Conservation (phyloP, 805 yeast species). For the Saccharomycopsis fibuligera region DNA sequence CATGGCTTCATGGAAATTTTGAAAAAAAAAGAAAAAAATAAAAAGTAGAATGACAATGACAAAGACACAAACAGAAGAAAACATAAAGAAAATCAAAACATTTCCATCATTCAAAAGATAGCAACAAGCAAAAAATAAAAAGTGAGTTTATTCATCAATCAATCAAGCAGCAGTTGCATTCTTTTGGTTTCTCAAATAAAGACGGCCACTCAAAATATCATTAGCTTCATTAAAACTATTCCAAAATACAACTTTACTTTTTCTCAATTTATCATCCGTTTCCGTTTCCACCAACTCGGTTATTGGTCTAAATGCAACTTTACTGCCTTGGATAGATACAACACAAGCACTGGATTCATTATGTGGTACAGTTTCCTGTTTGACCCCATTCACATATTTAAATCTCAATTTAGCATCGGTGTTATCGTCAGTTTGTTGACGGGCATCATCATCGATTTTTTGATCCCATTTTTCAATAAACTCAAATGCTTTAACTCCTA, state of each 20-base stretch:
- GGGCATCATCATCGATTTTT: slow-evolving; percentile 27
- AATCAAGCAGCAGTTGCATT: too few species aligned
- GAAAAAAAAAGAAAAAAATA: too few species aligned
- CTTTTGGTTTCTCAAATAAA: slow-evolving; percentile 37
- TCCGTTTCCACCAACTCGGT: slow-evolving; percentile 51
- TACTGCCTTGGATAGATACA: slow-evolving; percentile 65
- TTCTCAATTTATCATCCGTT: slow-evolving; percentile 56
- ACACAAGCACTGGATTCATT: slow-evolving; percentile 46
- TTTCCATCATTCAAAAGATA: too few species aligned
- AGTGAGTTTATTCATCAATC: too few species aligned
- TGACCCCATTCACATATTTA: slow-evolving; percentile 43
- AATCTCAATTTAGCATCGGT: slow-evolving; percentile 46
- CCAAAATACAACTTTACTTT: slow-evolving; percentile 70
- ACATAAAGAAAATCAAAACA: too few species aligned
- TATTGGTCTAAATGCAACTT: slow-evolving; percentile 51
- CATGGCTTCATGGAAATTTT: too few species aligned
- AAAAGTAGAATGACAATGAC: too few species aligned
- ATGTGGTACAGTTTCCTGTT: slow-evolving; percentile 39
- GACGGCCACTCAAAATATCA: slow-evolving; percentile 69
- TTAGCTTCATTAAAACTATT: slow-evolving; percentile 47
- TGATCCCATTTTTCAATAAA: slow-evolving; percentile 66
- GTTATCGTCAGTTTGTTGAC: slow-evolving; percentile 24
- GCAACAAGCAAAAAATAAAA: too few species aligned
- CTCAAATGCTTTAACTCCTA: slow-evolving; percentile 83
- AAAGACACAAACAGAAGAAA: too few species aligned